Conservation (phyloP, 805 yeast genomes). For the Danielia oregonensis region DNA sequence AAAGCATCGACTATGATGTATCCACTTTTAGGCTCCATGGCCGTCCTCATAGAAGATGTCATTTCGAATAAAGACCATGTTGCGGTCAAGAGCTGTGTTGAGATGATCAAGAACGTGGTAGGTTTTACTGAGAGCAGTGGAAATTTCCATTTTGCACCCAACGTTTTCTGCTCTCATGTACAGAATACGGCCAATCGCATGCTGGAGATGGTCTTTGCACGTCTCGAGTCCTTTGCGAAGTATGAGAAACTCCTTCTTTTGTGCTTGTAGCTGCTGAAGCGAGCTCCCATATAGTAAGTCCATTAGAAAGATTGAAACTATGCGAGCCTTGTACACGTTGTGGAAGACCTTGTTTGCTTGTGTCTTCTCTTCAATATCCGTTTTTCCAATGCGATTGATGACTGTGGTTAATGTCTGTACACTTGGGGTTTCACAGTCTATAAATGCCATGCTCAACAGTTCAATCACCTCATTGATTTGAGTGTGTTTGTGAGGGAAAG, state of each 20-base stretch:
- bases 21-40: too few species aligned
- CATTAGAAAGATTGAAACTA: constrained; percentile 6
- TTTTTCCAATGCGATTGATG: constrained; percentile 1
- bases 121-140: constrained; percentile 20
- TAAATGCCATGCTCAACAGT: background rate
- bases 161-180: constrained; percentile 6
- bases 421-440: background rate
- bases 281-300: background rate
- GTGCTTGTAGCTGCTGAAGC: background rate
- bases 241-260: constrained; percentile 7
- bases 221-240: constrained; percentile 10
- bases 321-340: constrained; percentile 16
- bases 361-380: constrained; percentile 2
- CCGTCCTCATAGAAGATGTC: constrained; percentile 24
- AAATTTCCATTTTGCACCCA: constrained; percentile 18
- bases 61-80: constrained; percentile 16
- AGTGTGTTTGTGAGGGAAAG: too few species aligned
- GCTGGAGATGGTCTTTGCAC: constrained; percentile 17
- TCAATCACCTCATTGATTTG: background rate
- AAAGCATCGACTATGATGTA: too few species aligned
- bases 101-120: constrained; percentile 21
- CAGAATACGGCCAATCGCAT: constrained; percentile 18
- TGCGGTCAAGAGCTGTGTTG: constrained; percentile 18
- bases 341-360: constrained; percentile 9
- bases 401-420: constrained; percentile 1